Conservation (phyloP, 2,329 filamentous ascomycete genomes). For the Teratosphaeria zuluensis region DNA sequence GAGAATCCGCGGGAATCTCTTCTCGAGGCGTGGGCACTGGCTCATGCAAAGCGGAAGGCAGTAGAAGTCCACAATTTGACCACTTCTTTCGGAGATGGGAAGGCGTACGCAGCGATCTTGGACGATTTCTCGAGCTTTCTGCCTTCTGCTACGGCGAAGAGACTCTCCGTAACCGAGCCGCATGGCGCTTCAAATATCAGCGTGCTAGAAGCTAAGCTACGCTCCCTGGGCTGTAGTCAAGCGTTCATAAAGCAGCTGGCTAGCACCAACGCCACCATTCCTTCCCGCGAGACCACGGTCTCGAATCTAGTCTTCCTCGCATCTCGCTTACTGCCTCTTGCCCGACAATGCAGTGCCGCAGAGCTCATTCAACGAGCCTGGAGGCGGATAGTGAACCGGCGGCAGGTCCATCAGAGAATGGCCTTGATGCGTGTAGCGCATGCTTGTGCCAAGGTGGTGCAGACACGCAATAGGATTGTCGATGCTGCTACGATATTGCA, state of each 20-base stretch:
- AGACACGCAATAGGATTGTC: slow-evolving; percentile 32
- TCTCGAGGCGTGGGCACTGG: slow-evolving; percentile 48
- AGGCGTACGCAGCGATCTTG: slow-evolving; percentile 46
- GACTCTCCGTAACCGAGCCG: not conserved
- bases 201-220: slow-evolving; percentile 29
- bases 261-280: slow-evolving; percentile 30
- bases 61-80: slow-evolving; percentile 45
- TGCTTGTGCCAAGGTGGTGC: slow-evolving; percentile 40
- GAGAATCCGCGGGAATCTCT: slow-evolving; percentile 22
- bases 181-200: slow-evolving; percentile 26
- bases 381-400: slow-evolving; percentile 23
- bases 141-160: slow-evolving; percentile 14
- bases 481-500: slow-evolving; percentile 35
- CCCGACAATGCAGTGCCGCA: slow-evolving; percentile 41
- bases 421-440: slow-evolving; percentile 33
- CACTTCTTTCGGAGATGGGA: slow-evolving; percentile 48
- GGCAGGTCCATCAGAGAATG: slow-evolving; percentile 22
- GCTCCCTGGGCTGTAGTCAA: slow-evolving; percentile 31
- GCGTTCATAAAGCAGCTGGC: slow-evolving; percentile 38
- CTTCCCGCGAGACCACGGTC: slow-evolving; percentile 46
- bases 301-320: slow-evolving; percentile 51
- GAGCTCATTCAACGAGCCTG: slow-evolving; percentile 44
- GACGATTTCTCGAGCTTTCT: slow-evolving; percentile 46
- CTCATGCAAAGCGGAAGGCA: slow-evolving; percentile 39
- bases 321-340: slow-evolving; percentile 46